These are phyloP conservation scores for Sclerotinia trifoliorum DNA, from an alignment of 2,329 filamentous ascomycete genomes.

Conservation along the genomic window DNA sequence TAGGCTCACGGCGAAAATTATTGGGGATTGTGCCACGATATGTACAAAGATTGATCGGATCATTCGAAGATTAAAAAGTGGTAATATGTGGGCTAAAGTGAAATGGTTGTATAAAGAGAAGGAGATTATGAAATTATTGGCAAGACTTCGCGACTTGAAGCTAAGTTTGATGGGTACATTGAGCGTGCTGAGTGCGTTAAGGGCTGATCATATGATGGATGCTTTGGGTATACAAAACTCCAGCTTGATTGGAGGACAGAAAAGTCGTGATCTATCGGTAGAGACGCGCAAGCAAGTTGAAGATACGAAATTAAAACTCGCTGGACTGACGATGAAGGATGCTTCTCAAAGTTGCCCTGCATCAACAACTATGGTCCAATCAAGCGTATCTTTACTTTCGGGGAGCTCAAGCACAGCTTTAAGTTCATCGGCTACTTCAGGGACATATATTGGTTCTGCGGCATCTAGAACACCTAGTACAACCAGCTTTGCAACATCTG, in stretches of 20 bases:
- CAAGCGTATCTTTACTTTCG: not conserved
- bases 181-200: slow-evolving; percentile 24
- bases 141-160: slow-evolving; percentile 29
- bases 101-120: slow-evolving; percentile 33
- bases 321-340: slow-evolving; percentile 14
- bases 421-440: not conserved
- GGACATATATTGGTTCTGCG: not conserved
- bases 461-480: not conserved
- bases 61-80: slow-evolving; percentile 24
- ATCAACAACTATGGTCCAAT: not conserved
- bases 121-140: slow-evolving; percentile 27
- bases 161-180: slow-evolving; percentile 28
- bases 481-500: not conserved
- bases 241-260: slow-evolving; percentile 24
- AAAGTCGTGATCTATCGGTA: not conserved
- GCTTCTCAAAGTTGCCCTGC: not conserved
- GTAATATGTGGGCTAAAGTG: slow-evolving; percentile 24
- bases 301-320: slow-evolving; percentile 21
- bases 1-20: slow-evolving; percentile 28
- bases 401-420: not conserved
- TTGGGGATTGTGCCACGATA: slow-evolving; percentile 30
- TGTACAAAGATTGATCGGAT: slow-evolving; percentile 28
- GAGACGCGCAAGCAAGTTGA: slow-evolving; percentile 26
- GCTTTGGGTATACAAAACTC: slow-evolving; percentile 23
- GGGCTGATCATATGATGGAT: slow-evolving; percentile 29